These are phyloP conservation scores for Pythium phragmiticola DNA, from an alignment of 352 stramenopile species.

Conservation along the genomic window DNA sequence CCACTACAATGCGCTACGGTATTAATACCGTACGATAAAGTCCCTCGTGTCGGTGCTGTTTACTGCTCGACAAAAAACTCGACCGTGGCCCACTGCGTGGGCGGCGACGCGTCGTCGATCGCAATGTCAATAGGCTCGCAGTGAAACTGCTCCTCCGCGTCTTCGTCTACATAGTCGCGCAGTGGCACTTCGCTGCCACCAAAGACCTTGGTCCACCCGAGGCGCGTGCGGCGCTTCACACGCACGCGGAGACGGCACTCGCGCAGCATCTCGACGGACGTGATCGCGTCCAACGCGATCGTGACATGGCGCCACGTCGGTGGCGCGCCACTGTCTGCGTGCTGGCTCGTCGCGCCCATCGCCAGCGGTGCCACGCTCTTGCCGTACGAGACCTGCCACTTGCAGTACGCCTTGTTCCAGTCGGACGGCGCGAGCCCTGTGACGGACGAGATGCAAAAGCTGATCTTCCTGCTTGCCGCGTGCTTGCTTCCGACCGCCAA, in stretches of 20 bases:
- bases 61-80: slow-evolving; percentile 9
- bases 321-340: not conserved
- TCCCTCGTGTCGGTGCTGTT: too few species aligned
- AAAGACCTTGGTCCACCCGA: slow-evolving; percentile 18
- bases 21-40: too few species aligned
- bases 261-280: slow-evolving; percentile 18
- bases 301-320: slow-evolving; percentile 12
- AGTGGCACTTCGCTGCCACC: slow-evolving; percentile 5
- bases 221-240: slow-evolving; percentile 9
- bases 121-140: slow-evolving; percentile 17
- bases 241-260: slow-evolving; percentile 13
- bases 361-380: slow-evolving; percentile 5
- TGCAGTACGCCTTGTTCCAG: slow-evolving; percentile 21
- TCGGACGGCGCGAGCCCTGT: slow-evolving; percentile 9
- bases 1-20: too few species aligned
- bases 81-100: slow-evolving; percentile 9
- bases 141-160: slow-evolving; percentile 6
- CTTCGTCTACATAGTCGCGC: slow-evolving; percentile 5
- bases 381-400: slow-evolving; percentile 16
- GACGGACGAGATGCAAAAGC: slow-evolving; percentile 10
- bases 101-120: slow-evolving; percentile 5
- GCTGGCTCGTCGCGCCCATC: slow-evolving; percentile 8
- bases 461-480: not conserved
- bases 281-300: slow-evolving; percentile 2
- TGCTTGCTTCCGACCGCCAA: not conserved